Conservation (phyloP, 1,284 basidiomycete genomes). For the Rhodotorula sp. region DNA sequence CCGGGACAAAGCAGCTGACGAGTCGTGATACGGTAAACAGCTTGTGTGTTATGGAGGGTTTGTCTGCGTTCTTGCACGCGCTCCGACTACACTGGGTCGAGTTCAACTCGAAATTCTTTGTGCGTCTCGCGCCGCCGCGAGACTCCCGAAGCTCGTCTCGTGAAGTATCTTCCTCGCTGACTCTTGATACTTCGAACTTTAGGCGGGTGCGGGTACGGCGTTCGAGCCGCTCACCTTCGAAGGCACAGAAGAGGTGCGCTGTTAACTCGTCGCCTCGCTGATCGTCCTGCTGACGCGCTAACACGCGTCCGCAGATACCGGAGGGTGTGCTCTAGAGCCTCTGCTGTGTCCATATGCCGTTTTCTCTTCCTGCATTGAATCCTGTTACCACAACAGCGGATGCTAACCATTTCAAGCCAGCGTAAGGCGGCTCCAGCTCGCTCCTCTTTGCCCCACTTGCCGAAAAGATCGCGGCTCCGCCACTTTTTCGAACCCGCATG, state of each 20-base stretch:
- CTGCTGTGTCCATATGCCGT: not conserved
- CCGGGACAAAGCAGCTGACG: not conserved
- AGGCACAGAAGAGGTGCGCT: constrained; percentile 26
- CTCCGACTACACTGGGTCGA: constrained; percentile 87
- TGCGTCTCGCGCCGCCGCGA: constrained; percentile 34
- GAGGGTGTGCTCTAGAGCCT: constrained; percentile 27
- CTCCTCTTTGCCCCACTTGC: too few species aligned
- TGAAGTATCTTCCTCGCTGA: not conserved
- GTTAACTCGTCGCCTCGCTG: too few species aligned
- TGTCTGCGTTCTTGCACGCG: constrained; percentile 93
- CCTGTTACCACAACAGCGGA: not conserved
- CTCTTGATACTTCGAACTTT: not conserved
- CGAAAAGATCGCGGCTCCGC: too few species aligned
- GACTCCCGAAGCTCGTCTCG: too few species aligned
- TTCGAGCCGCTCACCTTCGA: constrained; percentile 45
- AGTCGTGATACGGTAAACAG: constrained; percentile 50
- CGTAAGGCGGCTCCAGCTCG: too few species aligned
- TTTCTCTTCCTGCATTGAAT: not conserved
- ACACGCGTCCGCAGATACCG: constrained; percentile 17
- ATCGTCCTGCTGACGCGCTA: not conserved
- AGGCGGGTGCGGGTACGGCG: constrained; percentile 28
- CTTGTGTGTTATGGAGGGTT: constrained; percentile 56
- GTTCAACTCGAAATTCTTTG: constrained; percentile 52
- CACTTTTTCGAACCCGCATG: too few species aligned
- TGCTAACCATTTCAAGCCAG: too few species aligned